Evolutionary conservation across 345 rosid species (phyloP).

Genomic region (Linum trigynum): DNA sequence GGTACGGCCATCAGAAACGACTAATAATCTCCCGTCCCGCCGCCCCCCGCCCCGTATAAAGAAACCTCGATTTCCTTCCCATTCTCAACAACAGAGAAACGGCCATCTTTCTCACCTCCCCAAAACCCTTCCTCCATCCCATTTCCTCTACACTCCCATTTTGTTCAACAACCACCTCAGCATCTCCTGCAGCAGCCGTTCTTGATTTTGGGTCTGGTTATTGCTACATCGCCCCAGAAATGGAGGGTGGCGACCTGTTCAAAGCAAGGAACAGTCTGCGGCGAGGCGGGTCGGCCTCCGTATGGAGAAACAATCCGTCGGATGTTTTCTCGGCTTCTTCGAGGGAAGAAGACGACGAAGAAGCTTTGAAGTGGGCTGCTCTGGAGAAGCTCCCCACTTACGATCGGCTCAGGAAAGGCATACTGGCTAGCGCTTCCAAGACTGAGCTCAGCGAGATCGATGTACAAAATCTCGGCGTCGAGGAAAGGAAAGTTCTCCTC

Average conservation of each 20-base stretch:
- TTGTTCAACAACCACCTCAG: too few relatives aligned
- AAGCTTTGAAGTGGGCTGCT: slow-evolving; percentile 3
- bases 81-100: too few relatives aligned
- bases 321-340: not conserved
- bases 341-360: slow-evolving; percentile 6
- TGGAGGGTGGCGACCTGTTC: not conserved
- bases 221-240: not conserved
- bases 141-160: too few relatives aligned
- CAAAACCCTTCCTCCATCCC: too few relatives aligned
- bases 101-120: too few relatives aligned
- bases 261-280: not conserved
- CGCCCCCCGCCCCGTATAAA: too few relatives aligned
- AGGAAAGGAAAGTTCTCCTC: not conserved
- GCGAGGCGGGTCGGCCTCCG: not conserved
- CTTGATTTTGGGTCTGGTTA: too few relatives aligned
- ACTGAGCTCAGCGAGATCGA: slow-evolving; percentile 1
- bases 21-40: too few relatives aligned
- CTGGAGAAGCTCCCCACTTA: slow-evolving; percentile 2
- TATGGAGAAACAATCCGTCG: not conserved
- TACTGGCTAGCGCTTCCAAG: not conserved
- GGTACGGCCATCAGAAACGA: too few relatives aligned
- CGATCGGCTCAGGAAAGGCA: slow-evolving; percentile 5
- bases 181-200: too few relatives aligned
- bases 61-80: too few relatives aligned
- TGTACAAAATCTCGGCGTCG: not conserved